phyloP scores from a whole-genome alignment of 495 filamentous ascomycete species.

The Diplogelasinospora grovesii region DNA sequence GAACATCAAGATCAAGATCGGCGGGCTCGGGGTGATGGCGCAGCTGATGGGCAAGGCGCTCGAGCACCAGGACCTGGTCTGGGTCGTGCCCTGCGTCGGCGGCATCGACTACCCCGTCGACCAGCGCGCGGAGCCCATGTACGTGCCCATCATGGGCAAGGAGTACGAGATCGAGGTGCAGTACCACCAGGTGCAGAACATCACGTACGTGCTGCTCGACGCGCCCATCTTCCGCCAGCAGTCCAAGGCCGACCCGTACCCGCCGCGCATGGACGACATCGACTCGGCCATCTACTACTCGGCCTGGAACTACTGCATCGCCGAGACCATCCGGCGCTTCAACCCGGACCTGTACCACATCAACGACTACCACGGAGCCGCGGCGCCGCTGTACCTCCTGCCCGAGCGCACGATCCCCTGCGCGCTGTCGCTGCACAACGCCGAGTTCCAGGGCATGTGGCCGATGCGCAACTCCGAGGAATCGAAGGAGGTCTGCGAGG shows the following conservation, averaged over 20 bases:
- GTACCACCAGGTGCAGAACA: constrained; percentile 58
- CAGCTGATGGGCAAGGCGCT: constrained; percentile 66
- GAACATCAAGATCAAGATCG: constrained; percentile 65
- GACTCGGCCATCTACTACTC: constrained; percentile 66
- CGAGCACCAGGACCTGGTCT: constrained; percentile 60
- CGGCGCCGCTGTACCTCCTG: constrained; percentile 61
- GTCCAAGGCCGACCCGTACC: constrained; percentile 56
- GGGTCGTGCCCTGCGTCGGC: constrained; percentile 66
- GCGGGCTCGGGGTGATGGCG: constrained; percentile 62
- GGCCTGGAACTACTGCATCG: constrained; percentile 66
- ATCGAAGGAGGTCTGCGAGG: constrained; percentile 56
- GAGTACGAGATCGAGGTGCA: constrained; percentile 57
- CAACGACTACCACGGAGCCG: constrained; percentile 70
- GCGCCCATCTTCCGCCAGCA: constrained; percentile 63
- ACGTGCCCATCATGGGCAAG: constrained; percentile 54
- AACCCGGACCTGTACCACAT: constrained; percentile 67
- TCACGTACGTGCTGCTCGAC: constrained; percentile 64
- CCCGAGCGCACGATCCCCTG: constrained; percentile 51
- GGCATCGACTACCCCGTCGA: constrained; percentile 70
- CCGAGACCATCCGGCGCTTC: constrained; percentile 49
- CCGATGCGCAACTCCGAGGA: constrained; percentile 33
- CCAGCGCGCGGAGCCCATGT: constrained; percentile 47
- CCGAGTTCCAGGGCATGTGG: constrained; percentile 67
- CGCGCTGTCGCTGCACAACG: constrained; percentile 44
- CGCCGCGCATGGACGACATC: constrained; percentile 64